Conservation (phyloP, 129 eudicot species). For the Silybum marianum region DNA sequence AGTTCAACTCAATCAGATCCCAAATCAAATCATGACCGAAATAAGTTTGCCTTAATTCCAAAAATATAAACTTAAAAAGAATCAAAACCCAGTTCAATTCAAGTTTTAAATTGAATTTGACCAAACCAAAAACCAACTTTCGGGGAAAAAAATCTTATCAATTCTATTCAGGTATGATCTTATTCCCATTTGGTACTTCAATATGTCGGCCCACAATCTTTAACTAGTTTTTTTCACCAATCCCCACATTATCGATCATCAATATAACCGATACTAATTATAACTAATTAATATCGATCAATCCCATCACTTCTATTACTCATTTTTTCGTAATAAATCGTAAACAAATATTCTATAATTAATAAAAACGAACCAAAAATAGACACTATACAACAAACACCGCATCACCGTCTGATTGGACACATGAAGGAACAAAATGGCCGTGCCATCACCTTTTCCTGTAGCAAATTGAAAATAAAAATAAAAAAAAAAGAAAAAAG, state of each 20-base stretch:
- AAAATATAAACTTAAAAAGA: not conserved
- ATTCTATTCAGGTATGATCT: not conserved
- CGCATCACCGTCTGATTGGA: slow-evolving; percentile 17
- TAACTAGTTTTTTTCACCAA: not conserved
- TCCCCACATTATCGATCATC: not conserved
- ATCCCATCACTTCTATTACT: not conserved
- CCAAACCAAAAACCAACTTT: not conserved
- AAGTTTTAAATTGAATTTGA: not conserved
- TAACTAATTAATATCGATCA: not conserved
- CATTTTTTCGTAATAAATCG: not conserved
- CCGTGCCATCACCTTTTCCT: slow-evolving; percentile 27
- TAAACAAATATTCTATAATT: not conserved
- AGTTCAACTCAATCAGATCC: not conserved
- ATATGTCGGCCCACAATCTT: not conserved
- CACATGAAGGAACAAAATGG: slow-evolving; percentile 18
- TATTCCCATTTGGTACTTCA: not conserved
- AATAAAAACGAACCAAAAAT: not conserved
- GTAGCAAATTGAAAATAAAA: slow-evolving; percentile 8
- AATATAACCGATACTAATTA: not conserved
- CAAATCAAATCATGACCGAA: too few species aligned
- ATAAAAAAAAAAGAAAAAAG: too few species aligned
- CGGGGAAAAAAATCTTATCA: not conserved
- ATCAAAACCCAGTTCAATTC: not conserved
- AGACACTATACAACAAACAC: slow-evolving; percentile 12
- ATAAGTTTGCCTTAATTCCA: not conserved